Evolutionary conservation across 2,329 filamentous ascomycete genomes (phyloP).

Genomic region (Sclerotinia spermophila): DNA sequence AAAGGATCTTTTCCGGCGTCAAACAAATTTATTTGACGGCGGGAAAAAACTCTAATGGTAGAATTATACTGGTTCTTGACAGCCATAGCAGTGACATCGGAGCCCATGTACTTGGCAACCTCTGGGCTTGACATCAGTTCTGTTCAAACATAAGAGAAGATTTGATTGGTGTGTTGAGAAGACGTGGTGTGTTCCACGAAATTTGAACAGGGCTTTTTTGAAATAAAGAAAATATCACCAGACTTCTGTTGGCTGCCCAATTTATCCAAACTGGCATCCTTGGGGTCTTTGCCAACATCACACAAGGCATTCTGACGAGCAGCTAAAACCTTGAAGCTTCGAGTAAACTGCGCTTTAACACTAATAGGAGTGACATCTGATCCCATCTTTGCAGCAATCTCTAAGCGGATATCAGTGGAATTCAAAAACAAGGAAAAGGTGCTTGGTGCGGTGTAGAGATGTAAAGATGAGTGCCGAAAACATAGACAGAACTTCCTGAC

Average conservation of each 20-base stretch:
- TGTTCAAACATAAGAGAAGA: background rate
- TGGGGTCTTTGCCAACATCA: conserved; percentile 45
- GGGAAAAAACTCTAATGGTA: conserved; percentile 49
- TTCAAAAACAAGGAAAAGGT: background rate
- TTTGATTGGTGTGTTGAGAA: background rate
- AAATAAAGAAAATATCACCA: background rate
- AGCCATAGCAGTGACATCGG: conserved; percentile 26
- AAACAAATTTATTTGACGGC: conserved; percentile 45
- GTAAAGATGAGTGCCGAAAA: background rate
- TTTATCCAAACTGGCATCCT: conserved; percentile 6
- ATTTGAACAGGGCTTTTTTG: background rate
- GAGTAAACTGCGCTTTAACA: conserved; percentile 56
- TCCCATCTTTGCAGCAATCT: conserved; percentile 35
- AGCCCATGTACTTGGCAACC: conserved; percentile 27
- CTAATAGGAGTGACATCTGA: conserved; percentile 52
- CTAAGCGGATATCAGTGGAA: background rate
- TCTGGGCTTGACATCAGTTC: conserved; percentile 2
- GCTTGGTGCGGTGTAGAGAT: background rate
- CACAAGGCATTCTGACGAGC: conserved; percentile 46
- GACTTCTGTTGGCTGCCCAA: background rate
- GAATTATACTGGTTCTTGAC: conserved; percentile 27
- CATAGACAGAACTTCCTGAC: conserved; percentile 16
- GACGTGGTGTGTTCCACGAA: background rate
- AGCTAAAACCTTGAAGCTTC: conserved; percentile 51
- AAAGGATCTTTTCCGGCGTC: conserved; percentile 43